phyloP scores from a whole-genome alignment of 1,139 yeast species.

The Lodderomyces parapsilosis region DNA sequence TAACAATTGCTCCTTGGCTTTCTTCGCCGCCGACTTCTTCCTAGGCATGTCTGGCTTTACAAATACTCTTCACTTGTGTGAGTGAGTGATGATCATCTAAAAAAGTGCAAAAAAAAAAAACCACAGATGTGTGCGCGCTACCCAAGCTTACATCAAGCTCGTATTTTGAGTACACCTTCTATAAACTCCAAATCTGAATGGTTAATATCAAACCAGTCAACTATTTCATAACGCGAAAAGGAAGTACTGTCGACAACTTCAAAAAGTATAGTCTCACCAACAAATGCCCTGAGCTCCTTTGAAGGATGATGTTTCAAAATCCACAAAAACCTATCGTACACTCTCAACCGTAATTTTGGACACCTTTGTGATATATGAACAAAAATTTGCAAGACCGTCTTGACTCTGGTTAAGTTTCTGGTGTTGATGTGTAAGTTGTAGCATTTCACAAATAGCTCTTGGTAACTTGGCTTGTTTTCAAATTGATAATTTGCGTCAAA shows the following conservation, averaged over 20 bases:
- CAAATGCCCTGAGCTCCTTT: constrained; percentile 25
- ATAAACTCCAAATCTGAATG: constrained; percentile 7
- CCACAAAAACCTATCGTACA: constrained; percentile 28
- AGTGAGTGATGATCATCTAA: constrained; percentile 6
- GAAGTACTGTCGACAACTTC: constrained; percentile 20
- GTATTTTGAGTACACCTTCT: background rate
- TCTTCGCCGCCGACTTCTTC: constrained; percentile 86
- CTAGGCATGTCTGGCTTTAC: constrained; percentile 60
- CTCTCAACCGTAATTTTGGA: constrained; percentile 12
- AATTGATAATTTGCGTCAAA: constrained; percentile 29
- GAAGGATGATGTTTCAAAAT: constrained; percentile 31
- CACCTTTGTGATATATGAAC: constrained; percentile 24
- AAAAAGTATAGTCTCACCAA: constrained; percentile 32
- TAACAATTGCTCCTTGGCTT: constrained; percentile 58
- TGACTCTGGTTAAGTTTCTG: constrained; percentile 30
- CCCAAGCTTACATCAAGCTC: background rate
- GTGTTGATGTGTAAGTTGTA: constrained; percentile 58
- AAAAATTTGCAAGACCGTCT: constrained; percentile 35
- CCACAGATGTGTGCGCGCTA: background rate
- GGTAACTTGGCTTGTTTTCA: constrained; percentile 7
- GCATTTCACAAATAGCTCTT: constrained; percentile 43
- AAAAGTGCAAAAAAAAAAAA: constrained; percentile 1
- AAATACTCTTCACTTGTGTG: background rate
- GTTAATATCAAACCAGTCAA: constrained; percentile 22
- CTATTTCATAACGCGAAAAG: constrained; percentile 7